A percentile compares a stretch with the other conserved stretches of the same genome.
Conservation (phyloP, 352 stramenopile species). For the Elongisporangium senticosum region DNA sequence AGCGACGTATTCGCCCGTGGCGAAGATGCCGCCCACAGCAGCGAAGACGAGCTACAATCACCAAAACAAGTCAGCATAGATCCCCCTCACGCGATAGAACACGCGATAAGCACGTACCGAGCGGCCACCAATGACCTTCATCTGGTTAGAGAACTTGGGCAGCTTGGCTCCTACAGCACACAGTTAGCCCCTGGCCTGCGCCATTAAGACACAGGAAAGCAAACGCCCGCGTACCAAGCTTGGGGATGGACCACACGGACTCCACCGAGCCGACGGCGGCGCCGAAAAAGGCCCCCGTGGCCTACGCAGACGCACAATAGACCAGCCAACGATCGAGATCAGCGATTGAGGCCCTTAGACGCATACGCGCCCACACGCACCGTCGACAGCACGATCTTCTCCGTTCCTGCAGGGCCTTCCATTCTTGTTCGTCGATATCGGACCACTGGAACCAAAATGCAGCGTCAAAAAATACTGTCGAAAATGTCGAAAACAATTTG, state of each 20-base stretch:
- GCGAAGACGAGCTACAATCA: conserved; percentile 66
- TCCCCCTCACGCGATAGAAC: background rate
- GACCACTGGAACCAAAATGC: conserved; percentile 11
- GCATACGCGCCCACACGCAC: conserved; percentile 17
- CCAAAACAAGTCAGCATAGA: background rate
- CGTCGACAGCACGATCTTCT: conserved; percentile 79
- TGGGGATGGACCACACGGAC: conserved; percentile 84
- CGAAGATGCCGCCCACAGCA: conserved; percentile 53
- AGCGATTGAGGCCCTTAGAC: background rate
- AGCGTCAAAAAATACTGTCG: conserved; percentile 8
- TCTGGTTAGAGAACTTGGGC: conserved; percentile 74
- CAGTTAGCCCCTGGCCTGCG: background rate
- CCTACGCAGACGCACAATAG: conserved; percentile 20
- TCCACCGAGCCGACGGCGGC: conserved; percentile 65
- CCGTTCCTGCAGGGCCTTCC: conserved; percentile 50
- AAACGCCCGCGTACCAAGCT: conserved; percentile 51
- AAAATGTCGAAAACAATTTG: conserved; percentile 9
- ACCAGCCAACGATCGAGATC: background rate
- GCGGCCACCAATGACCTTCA: conserved; percentile 72
- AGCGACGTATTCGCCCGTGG: conserved; percentile 59
- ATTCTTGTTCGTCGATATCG: conserved; percentile 30
- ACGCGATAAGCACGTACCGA: conserved; percentile 35
- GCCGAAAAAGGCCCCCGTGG: conserved; percentile 74
- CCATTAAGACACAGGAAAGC: background rate
- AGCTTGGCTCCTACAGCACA: conserved; percentile 52